These are phyloP conservation scores for Sphaerulina populicola DNA, from an alignment of 2,329 filamentous ascomycete species.

Conservation along the genomic window DNA sequence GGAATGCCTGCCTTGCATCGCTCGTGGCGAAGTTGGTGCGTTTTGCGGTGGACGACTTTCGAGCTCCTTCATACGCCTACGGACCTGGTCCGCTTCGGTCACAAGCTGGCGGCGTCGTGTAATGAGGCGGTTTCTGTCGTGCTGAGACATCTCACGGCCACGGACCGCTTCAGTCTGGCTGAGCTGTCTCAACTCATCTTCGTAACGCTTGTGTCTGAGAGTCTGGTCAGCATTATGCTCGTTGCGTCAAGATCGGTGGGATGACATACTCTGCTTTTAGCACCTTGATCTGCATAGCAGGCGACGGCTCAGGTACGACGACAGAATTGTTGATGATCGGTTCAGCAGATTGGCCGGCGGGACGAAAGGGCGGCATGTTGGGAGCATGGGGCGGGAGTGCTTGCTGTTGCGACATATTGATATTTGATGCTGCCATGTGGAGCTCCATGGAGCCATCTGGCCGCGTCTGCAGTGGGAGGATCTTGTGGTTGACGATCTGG, in stretches of 20 bases:
- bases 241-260: neutral
- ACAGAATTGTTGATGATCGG: neutral
- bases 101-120: constrained; percentile 31
- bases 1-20: constrained; percentile 18
- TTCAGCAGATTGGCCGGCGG: neutral
- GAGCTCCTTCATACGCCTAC: constrained; percentile 31
- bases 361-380: neutral
- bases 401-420: constrained; percentile 22
- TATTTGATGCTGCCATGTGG: constrained; percentile 33
- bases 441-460: constrained; percentile 31
- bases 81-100: constrained; percentile 29
- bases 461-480: constrained; percentile 29
- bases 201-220: constrained; percentile 24
- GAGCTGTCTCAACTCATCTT: constrained; percentile 32
- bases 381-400: neutral
- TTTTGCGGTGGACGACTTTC: constrained; percentile 22
- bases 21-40: constrained; percentile 23
- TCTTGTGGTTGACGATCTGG: constrained; percentile 33
- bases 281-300: constrained; percentile 29
- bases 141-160: constrained; percentile 28
- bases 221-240: neutral
- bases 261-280: constrained; percentile 32
- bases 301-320: constrained; percentile 21
- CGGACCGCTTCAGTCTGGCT: constrained; percentile 35
- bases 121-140: constrained; percentile 29